Evolutionary conservation across 2,329 filamentous ascomycete species (phyloP).

Genomic region (Huntiella abstrusa): DNA sequence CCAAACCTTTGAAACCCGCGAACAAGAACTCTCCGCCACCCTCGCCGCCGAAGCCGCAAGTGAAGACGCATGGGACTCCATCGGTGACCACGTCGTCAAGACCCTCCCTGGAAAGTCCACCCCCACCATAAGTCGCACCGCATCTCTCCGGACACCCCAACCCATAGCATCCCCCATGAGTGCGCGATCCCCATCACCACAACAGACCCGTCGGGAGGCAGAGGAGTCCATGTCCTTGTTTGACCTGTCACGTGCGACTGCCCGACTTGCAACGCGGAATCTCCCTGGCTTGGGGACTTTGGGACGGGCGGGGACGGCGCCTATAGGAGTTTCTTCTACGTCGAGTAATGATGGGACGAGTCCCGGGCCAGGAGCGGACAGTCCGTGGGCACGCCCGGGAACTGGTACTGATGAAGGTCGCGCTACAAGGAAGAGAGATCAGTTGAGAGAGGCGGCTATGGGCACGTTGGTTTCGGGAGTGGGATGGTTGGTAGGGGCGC

Average conservation of each 20-base stretch:
- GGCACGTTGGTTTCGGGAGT: constrained; percentile 48
- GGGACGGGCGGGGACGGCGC: constrained; percentile 2
- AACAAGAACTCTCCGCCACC: constrained; percentile 54
- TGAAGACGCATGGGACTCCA: constrained; percentile 52
- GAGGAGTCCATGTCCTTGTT: constrained; percentile 47
- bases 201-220: constrained; percentile 19
- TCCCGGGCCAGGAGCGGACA: not conserved
- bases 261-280: constrained; percentile 38
- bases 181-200: not conserved
- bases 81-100: constrained; percentile 28
- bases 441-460: constrained; percentile 45
- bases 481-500: constrained; percentile 37
- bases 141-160: constrained; percentile 2
- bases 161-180: not conserved
- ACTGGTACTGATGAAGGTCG: constrained; percentile 14
- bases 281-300: constrained; percentile 36
- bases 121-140: not conserved
- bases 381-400: no score
- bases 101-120: not conserved
- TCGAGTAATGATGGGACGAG: constrained; percentile 13
- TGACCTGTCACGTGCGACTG: constrained; percentile 42
- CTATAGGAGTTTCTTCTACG: constrained; percentile 17
- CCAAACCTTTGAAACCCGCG: constrained; percentile 55
- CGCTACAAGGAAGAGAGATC: constrained; percentile 46
- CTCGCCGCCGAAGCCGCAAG: constrained; percentile 47